phyloP scores from a whole-genome alignment of 176 grass and related monocot genomes.

The Cenchrus fungigraminus region DNA sequence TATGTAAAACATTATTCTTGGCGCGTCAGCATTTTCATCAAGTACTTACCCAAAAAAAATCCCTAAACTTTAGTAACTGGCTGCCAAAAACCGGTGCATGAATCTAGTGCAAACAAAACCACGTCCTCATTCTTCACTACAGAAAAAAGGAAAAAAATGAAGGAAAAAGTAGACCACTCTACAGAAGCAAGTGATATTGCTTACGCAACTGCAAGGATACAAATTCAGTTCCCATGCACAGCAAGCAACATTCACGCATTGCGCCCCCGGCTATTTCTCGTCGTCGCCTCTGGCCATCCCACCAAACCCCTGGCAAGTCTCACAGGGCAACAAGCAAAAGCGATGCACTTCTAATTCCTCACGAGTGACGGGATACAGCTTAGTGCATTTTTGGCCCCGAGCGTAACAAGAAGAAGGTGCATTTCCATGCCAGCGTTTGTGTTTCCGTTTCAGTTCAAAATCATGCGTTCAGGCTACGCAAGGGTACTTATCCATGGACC shows the following conservation, averaged over 20 bases:
- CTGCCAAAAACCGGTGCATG: not conserved
- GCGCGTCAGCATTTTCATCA: not conserved
- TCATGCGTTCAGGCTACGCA: not conserved
- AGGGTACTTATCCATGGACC: not conserved
- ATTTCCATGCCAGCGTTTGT: too few species aligned
- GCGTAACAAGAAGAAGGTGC: too few species aligned
- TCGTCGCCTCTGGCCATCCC: not conserved
- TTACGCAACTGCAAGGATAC: constrained; percentile 7
- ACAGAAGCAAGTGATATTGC: too few species aligned
- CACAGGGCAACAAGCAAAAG: not conserved
- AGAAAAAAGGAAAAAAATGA: too few species aligned
- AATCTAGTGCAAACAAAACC: not conserved
- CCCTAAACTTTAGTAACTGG: not conserved
- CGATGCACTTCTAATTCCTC: not conserved
- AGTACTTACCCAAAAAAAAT: not conserved
- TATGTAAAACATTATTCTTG: not conserved
- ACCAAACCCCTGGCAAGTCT: constrained; percentile 16
- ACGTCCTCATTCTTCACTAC: not conserved
- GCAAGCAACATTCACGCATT: not conserved
- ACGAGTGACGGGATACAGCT: not conserved
- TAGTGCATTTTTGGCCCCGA: not conserved
- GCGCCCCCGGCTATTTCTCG: not conserved
- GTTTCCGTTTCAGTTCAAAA: not conserved
- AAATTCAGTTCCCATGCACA: not conserved
- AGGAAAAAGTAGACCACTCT: too few species aligned